A percentile compares a stretch with the other conserved stretches of the same genome.
Evolutionary conservation across 768 basidiomycete species (phyloP).

Genomic region (Chalciporus pseudorubinellus): DNA sequence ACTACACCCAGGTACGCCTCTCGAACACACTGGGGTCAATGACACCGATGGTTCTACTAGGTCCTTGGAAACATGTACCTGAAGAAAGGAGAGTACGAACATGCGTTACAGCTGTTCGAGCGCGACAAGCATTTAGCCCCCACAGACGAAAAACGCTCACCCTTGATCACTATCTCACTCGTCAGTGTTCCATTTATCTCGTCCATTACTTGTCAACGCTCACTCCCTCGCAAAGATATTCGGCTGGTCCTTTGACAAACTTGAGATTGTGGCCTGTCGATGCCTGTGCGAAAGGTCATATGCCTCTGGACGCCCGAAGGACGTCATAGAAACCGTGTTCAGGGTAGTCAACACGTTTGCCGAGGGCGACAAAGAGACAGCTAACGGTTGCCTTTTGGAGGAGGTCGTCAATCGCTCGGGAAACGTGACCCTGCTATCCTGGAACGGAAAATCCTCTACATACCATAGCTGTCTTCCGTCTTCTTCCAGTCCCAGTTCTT

Average conservation of each 20-base stretch:
- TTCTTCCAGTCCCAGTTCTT: neutral
- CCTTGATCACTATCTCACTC: neutral
- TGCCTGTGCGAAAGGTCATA: conserved; percentile 7
- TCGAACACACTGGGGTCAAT: neutral
- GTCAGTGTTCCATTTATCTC: neutral
- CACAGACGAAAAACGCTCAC: neutral
- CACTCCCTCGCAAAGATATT: neutral
- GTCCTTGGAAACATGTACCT: conserved; percentile 1
- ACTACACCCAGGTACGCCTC: neutral
- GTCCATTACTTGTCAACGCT: too few relatives aligned
- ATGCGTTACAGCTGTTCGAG: neutral
- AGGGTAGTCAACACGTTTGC: neutral
- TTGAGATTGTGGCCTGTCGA: neutral
- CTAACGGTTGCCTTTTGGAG: neutral
- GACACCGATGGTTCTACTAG: neutral
- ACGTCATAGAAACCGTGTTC: neutral
- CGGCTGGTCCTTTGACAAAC: conserved; percentile 7
- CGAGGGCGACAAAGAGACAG: neutral
- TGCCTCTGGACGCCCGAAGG: neutral
- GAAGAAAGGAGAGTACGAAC: neutral
- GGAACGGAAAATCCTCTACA: neutral
- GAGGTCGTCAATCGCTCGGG: neutral
- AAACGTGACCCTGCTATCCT: neutral
- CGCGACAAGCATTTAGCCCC: neutral
- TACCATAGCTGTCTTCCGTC: neutral